Percentiles rank a stretch among this genome's conserved stretches.
Evolutionary conservation across 352 stramenopile genomes (phyloP).

Genomic region (Pythium oligandrum): DNA sequence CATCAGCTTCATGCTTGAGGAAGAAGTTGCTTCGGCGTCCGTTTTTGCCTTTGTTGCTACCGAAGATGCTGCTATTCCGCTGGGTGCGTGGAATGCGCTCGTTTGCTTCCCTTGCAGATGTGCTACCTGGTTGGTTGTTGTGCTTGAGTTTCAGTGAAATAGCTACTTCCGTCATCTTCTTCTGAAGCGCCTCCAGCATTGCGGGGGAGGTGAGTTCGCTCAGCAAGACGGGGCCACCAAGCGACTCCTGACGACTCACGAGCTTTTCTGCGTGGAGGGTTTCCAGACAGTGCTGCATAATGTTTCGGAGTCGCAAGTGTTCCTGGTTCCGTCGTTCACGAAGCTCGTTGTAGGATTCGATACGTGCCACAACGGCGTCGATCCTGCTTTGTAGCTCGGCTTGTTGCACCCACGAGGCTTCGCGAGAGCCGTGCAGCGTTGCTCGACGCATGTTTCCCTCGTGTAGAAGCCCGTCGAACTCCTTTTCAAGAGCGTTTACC

Average conservation of each 20-base stretch:
- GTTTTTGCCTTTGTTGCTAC: conserved; percentile 3
- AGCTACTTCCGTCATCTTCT: conserved; percentile 62
- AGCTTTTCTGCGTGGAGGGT: conserved; percentile 45
- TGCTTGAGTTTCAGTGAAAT: conserved; percentile 56
- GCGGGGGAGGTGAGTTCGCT: conserved; percentile 42
- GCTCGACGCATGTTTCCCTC: conserved; percentile 30
- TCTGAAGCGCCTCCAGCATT: conserved; percentile 53
- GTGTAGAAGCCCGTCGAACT: conserved; percentile 19
- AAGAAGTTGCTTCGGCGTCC: conserved; percentile 52
- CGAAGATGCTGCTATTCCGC: no score
- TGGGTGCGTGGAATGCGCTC: no score
- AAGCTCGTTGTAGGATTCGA: conserved; percentile 46
- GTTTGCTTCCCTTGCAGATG: conserved; percentile 1
- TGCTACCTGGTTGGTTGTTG: conserved; percentile 7
- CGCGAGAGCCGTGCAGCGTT: conserved; percentile 28
- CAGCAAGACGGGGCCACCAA: conserved; percentile 26
- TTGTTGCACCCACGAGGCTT: conserved; percentile 27
- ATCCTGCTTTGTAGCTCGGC: conserved; percentile 32
- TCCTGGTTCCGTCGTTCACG: conserved; percentile 48
- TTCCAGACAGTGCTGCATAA: conserved; percentile 64
- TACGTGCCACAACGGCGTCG: conserved; percentile 19
- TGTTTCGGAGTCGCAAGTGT: conserved; percentile 30
- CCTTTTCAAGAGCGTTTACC: conserved; percentile 29
- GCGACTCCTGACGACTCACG: conserved; percentile 14
- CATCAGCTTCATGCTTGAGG: conserved; percentile 32